Evolutionary conservation across 2,329 filamentous ascomycete genomes (phyloP), one percentile per base, ranked within the genome.

Genomic region (Neopestalotiopsis rosae): DNA sequence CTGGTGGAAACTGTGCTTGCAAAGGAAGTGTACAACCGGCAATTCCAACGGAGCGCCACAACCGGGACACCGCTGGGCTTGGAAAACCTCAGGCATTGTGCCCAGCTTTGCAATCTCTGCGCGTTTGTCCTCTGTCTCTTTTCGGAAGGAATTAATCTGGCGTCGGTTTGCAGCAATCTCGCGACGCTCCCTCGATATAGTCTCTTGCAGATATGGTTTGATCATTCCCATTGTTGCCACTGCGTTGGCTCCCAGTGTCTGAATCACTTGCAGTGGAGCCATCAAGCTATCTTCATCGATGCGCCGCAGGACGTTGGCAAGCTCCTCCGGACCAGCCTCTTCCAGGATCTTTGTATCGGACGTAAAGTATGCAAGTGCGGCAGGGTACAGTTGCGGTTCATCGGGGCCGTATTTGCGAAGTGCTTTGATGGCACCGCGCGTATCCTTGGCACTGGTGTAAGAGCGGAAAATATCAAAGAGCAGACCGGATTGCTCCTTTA

Each of bases 181-280:
- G 69, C 90, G 91, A 32, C 94, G 89, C 81, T 99, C 96, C 65
- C 94, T 90, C 73, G 94, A 91, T 71, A 99, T 97, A 9, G 95
- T 97, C 64, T 92, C 90, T 71, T 92, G 90, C 2, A 99, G 89
- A 80, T 99, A 99, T 5, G 91, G 90, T 81, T 98, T 98, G 71
- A 99, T 92, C 88, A 98, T 94, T 65, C 95, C 96, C 93, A 99
- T 98, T 0, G 94, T 98, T 0, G 97, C 95, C 2, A 98, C 94
- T 70, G 82, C 68, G 78, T 85, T 80, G 61, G 87, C 84, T n/a
- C 85, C 84, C 0, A 99, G 88, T 0, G 95, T 96, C 80, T 99
- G 95, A 17, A 99, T 96, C 40, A 99, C 96, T 79, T 99, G 96
- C 4, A 99, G 84, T 0, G 96, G 96, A 0, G 96, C 95, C 93